A percentile compares a stretch with the other conserved stretches of the same genome.
These are phyloP conservation scores for Amanita fuliginea DNA, from an alignment of 768 basidiomycete species.

Conservation along the genomic window DNA sequence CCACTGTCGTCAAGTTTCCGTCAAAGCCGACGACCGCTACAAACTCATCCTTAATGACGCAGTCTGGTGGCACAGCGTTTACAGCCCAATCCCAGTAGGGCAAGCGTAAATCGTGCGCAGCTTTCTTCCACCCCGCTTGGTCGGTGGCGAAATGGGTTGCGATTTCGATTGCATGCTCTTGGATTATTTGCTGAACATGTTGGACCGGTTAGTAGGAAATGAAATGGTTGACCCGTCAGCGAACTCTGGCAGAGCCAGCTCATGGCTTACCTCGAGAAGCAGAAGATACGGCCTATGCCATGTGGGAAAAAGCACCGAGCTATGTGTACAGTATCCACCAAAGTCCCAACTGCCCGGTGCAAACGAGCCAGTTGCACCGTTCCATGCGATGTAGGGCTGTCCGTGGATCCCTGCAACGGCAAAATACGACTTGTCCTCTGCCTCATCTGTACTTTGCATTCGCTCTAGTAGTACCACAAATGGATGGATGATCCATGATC, in stretches of 20 bases:
- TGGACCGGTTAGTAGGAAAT: too few relatives aligned
- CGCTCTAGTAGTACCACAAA: too few relatives aligned
- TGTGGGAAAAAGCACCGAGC: slow-evolving; percentile 32
- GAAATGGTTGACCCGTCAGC: too few relatives aligned
- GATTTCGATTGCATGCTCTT: slow-evolving; percentile 26
- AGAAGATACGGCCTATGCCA: slow-evolving; percentile 46
- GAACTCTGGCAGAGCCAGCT: too few relatives aligned
- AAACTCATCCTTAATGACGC: slow-evolving; percentile 18
- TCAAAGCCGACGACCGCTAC: slow-evolving; percentile 20
- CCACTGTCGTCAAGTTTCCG: slow-evolving; percentile 16
- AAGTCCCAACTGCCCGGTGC: slow-evolving; percentile 11
- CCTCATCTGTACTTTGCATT: not conserved
- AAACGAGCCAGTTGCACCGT: slow-evolving; percentile 22
- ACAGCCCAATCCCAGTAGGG: slow-evolving; percentile 45
- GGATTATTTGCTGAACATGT: slow-evolving; percentile 36
- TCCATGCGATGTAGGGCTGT: slow-evolving; percentile 33
- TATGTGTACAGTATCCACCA: slow-evolving; percentile 45
- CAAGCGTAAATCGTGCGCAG: slow-evolving; percentile 25
- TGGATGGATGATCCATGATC: too few relatives aligned
- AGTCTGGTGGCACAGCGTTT: slow-evolving; percentile 24
- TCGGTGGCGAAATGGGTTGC: slow-evolving; percentile 27
- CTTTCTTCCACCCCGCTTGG: slow-evolving; percentile 18
- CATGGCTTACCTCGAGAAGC: slow-evolving; percentile 40
- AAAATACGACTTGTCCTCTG: slow-evolving; percentile 26
- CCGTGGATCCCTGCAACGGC: slow-evolving; percentile 43